Evolutionary conservation across 768 basidiomycete species (phyloP).

Genomic region (Suillus spraguei): DNA sequence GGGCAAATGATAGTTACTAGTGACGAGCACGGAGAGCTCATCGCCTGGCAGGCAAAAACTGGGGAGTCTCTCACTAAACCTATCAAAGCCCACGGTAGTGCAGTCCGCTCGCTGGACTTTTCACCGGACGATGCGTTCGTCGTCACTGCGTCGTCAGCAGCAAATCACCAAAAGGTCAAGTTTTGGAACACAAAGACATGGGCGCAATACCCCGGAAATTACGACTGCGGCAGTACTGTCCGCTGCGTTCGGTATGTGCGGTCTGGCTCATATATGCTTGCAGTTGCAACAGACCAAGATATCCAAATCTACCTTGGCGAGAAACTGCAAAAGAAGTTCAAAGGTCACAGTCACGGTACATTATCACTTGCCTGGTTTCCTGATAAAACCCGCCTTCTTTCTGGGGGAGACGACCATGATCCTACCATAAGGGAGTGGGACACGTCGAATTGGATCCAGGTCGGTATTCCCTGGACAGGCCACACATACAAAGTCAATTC

Average conservation of each 20-base stretch:
- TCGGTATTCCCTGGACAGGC: background rate
- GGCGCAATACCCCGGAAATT: background rate
- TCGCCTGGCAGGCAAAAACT: background rate
- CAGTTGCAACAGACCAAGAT: background rate
- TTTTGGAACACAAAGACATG: background rate
- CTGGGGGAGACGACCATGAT: background rate
- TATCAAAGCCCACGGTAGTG: background rate
- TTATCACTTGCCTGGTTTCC: background rate
- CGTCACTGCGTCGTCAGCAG: background rate
- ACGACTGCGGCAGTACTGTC: background rate
- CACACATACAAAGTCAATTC: background rate
- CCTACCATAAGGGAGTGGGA: background rate
- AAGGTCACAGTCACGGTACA: background rate
- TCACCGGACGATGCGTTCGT: background rate
- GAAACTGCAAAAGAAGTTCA: background rate
- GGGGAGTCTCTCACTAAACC: background rate
- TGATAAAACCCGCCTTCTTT: background rate
- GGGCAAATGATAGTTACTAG: background rate
- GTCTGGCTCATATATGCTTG: background rate
- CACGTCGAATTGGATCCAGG: background rate
- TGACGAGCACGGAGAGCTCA: conserved; percentile 1
- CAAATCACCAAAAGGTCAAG: background rate
- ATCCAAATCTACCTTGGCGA: background rate
- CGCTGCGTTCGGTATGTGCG: background rate
- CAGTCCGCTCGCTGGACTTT: background rate